phyloP scores from a whole-genome alignment of 2,329 filamentous ascomycete species.

The Plenodomus tracheiphilus region DNA sequence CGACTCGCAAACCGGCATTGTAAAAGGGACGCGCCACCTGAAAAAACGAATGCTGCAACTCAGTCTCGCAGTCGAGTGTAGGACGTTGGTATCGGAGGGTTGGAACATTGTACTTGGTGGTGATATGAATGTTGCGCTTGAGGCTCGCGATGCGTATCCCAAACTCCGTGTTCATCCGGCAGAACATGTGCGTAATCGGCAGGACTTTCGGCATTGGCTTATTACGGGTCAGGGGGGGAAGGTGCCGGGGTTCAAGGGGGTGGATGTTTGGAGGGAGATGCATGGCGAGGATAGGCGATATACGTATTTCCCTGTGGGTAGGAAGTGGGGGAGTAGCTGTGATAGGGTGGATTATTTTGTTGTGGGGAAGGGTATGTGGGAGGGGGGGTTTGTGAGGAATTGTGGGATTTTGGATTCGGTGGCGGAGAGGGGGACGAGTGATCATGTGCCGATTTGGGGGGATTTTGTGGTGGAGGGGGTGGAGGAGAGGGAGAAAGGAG shows the following conservation, averaged over 20 bases:
- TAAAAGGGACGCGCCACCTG: constrained; percentile 54
- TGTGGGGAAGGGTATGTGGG: constrained; percentile 46
- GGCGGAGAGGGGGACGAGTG: constrained; percentile 55
- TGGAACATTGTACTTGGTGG: constrained; percentile 54
- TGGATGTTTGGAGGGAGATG: constrained; percentile 56
- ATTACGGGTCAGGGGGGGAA: constrained; percentile 33
- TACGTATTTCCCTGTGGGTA: constrained; percentile 53
- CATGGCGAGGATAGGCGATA: constrained; percentile 50
- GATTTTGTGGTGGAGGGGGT: constrained; percentile 16
- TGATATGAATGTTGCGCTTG: constrained; percentile 57
- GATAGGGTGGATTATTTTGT: constrained; percentile 59
- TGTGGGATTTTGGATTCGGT: constrained; percentile 49
- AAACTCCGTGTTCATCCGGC: constrained; percentile 49
- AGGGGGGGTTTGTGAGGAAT: constrained; percentile 40
- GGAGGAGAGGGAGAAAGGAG: neutral
- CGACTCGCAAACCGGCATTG: constrained; percentile 47
- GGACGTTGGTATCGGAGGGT: constrained; percentile 46
- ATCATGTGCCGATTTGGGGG: constrained; percentile 58
- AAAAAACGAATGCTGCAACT: constrained; percentile 55
- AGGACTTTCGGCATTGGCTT: constrained; percentile 56
- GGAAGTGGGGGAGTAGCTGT: constrained; percentile 54
- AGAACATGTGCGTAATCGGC: constrained; percentile 56
- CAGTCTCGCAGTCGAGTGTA: constrained; percentile 51
- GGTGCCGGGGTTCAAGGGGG: constrained; percentile 25
- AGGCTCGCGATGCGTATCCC: constrained; percentile 51